Conservation (phyloP, 768 basidiomycete species). For the Suillus subaureus region DNA sequence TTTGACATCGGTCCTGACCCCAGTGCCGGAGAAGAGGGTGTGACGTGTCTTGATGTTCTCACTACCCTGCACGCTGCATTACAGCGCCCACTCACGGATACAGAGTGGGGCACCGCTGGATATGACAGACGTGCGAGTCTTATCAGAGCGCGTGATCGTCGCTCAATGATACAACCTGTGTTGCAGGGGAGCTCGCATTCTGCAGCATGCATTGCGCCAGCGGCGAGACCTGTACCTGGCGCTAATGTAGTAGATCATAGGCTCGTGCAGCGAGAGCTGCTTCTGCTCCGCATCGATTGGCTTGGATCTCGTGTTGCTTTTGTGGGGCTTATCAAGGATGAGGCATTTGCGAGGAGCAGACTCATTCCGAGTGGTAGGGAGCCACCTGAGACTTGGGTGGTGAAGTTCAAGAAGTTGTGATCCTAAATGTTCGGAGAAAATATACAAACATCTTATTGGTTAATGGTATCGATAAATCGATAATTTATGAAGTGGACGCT, state of each 20-base stretch:
- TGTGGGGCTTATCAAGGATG: constrained; percentile 10
- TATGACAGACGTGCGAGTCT: not conserved
- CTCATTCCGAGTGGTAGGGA: constrained; percentile 9
- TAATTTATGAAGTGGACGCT: not conserved
- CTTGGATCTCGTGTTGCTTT: constrained; percentile 8
- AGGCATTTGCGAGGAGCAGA: constrained; percentile 10
- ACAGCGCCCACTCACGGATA: constrained; percentile 9
- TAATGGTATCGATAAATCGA: not conserved
- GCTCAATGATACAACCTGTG: not conserved
- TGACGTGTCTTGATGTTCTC: constrained; percentile 12
- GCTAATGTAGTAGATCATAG: not conserved
- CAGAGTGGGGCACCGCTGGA: constrained; percentile 10
- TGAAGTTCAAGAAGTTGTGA: constrained; percentile 4
- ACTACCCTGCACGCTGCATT: constrained; percentile 7
- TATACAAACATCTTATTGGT: not conserved
- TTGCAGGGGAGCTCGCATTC: not conserved
- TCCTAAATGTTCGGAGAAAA: not conserved
- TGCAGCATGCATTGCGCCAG: not conserved
- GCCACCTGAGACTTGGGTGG: constrained; percentile 11
- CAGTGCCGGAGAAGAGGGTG: not conserved
- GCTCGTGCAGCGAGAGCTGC: no score
- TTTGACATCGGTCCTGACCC: constrained; percentile 5
- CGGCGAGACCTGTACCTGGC: not conserved
- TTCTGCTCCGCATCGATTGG: constrained; percentile 13
- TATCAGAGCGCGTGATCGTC: constrained; percentile 3